Base-by-base conservation (phyloP, 228 moss, liverwort and hornwort genomes). In the Sphagnum magellanicum region DNA sequence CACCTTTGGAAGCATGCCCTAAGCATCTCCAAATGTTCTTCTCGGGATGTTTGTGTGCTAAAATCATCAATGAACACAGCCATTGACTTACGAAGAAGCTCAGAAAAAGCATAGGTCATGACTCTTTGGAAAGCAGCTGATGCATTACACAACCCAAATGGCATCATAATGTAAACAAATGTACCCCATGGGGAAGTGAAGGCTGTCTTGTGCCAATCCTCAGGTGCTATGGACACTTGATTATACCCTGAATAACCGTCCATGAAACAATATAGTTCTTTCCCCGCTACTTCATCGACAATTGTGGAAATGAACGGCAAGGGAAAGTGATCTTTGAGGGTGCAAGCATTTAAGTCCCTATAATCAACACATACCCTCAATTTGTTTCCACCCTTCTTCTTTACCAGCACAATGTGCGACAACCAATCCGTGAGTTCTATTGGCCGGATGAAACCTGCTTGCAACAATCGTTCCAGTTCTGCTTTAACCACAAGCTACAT, bases 31-130 rank as follows among this genome's bases (percentile, higher is more conserved):
- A 12, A 48, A 48, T 74, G 67, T 0, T 10, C 5, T 5, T 7
- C 8, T 3, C 3, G 12, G 5, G 4, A 55, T 12, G 16, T 6
- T 51, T 66, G 57, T 48, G 66, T 63, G 32, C 60, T 67, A 16
- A 76, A 73, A 6, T 77, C 77, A 69, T 77, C 72, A 0, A 77
- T 73, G 59, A 77, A 77, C 0, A 72, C 66, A 8, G 48, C 63
- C 61, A 76, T 61, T 10, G 72, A 76, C 0, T 67, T 4, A 4
- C 52, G 16, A 0, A 76, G 47, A 15, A 51, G 65, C 6, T 78
- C 63, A 0, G 14, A 50, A 10, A 78, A 78, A 15, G 50, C 59
- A 4, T 59, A 5, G 6, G 51, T 75, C 49, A 64, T 70, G 4
- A 70, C 11, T 46, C 73, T 5, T 55, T 70, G 66, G 48, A 74